Evolutionary conservation across 140 eudicot genomes (phyloP), one percentile per base, ranked within the genome.

Genomic region (Oenanthe javanica): DNA sequence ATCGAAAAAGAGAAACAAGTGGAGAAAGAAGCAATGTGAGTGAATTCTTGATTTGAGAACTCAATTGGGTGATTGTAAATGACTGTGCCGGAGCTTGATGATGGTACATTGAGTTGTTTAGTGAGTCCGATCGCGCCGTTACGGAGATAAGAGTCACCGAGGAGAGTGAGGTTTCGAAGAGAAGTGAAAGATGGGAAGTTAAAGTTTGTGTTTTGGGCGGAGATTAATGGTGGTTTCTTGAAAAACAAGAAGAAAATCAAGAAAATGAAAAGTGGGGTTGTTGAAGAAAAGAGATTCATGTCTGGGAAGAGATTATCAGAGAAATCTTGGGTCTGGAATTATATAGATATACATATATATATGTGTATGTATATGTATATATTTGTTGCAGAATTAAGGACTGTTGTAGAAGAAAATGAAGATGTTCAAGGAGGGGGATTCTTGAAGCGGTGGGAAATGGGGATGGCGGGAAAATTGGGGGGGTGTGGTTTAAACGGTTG

Each of bases 61-160:
- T 85, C 78, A 25, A 94, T 59, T 1, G 98, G 98, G 76, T 72
- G 4, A 84, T 89, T 86, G 93, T 85, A 94, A 80, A 89, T 82
- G 64, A 86, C 81, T 66, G 96, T 81, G 70, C 96, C 96, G 66
- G 97, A 89, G 87, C 97, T 90, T 1, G 97, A 87, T 10, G 94
- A 80, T 10, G 98, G 98, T 48, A 92, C 89, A 2, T 47, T 31
- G 51, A 80, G 74, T 14, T 83, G 87, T 50, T 86, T 70, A 23
- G 90, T 89, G 31, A 89, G 85, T 0, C 90, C 90, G 15, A 89
- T 54, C n/a, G 85, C 87, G 49, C 93, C 90, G 40, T 89, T 64
- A 2, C 87, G 79, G 77, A 89, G 90, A 51, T 84, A 81, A 5
- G 90, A 89, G 59, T 89, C 89, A 2, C 90, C 90, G n/a, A 87